Evolutionary conservation across 306 rosid genomes (phyloP).

Genomic region (Heteromeles arbutifolia): DNA sequence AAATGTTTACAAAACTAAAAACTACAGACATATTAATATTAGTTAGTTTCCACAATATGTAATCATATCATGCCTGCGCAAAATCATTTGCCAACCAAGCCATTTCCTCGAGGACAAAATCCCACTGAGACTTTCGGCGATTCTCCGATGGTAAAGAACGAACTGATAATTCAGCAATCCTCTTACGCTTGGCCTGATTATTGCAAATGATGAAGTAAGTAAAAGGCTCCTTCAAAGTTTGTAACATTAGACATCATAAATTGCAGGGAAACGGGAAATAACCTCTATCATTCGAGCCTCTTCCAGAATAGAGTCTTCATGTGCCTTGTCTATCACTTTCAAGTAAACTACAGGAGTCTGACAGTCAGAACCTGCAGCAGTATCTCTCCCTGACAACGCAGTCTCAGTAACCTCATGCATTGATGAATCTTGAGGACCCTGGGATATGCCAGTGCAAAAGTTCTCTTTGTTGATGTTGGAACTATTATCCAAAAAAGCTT

Average conservation of each 20-base stretch:
- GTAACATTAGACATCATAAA: conserved; percentile 11
- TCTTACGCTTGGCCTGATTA: conserved; percentile 81
- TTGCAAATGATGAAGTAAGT: conserved; percentile 2
- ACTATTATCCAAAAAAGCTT: conserved; percentile 27
- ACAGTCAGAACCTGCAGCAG: conserved; percentile 34
- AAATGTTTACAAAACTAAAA: neutral
- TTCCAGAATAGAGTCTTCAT: conserved; percentile 85
- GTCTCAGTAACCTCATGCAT: conserved; percentile 35
- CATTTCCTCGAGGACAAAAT: conserved; percentile 94
- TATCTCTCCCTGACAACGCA: conserved; percentile 26
- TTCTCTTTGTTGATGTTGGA: conserved; percentile 38
- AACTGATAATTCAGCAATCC: conserved; percentile 80
- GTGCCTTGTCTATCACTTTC: conserved; percentile 63
- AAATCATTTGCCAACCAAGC: conserved; percentile 99
- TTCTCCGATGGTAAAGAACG: conserved; percentile 47
- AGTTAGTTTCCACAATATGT: neutral
- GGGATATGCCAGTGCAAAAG: conserved; percentile 17
- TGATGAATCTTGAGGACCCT: conserved; percentile 30
- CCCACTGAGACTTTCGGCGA: conserved; percentile 78
- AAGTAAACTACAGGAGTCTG: conserved; percentile 34
- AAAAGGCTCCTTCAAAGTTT: conserved; percentile 9
- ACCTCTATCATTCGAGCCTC: conserved; percentile 91
- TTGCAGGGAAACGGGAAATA: conserved; percentile 9
- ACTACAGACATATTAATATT: neutral
- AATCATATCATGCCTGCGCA: conserved; percentile 68